Evolutionary conservation across 352 stramenopile genomes (phyloP), one percentile per base, ranked within the genome.

Genomic region (Globisporangium viniferum): DNA sequence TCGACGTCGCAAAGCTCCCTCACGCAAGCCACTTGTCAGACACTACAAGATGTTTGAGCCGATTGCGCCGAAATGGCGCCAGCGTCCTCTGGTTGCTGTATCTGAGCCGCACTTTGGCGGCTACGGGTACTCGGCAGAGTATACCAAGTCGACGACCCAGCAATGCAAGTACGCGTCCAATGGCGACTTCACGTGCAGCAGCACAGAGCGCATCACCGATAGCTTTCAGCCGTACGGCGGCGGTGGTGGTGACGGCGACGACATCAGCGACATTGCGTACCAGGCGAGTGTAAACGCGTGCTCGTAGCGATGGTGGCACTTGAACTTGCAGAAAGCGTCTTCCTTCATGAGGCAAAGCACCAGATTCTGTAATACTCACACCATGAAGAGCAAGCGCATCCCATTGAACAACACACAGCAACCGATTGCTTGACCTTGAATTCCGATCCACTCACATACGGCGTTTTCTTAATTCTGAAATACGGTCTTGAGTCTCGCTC

Each of bases 101-200:
- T 20, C 20, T 6, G 8, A 20, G 10, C 60, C 44, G 14, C 27
- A 29, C 15, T 41, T 39, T 15, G 8, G 29, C n/a, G 24, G 14
- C 15, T 20, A 31, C 22, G 22, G 12, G 39, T 62, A 54, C 24
- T 22, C 41, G 2, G 5, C 39, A n/a, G 48, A 29, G 8, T 31
- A 22, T 18, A 68, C 54, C 24, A 58, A 41, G 36, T 48, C 63
- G 29, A 29, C 59, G 24, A 58, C 63, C 9, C 53, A 46, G 6
- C 35, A 24, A 24, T 68, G 63, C 24, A 18, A 5, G 36, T 68
- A 48, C 29, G 62, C 63, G 6, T 6, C 53, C 3, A 63, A 18
- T 24, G 63, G 53, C 53, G 27, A 33, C 20, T 63, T 68, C 18
- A 63, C 20, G 3, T 68, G 63, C 54, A 68, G 51, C 36, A 68